A percentile compares a stretch with the other conserved stretches of the same genome.
Evolutionary conservation across 1,284 basidiomycete genomes (phyloP).

Genomic region (Hemileia vastatrix): DNA sequence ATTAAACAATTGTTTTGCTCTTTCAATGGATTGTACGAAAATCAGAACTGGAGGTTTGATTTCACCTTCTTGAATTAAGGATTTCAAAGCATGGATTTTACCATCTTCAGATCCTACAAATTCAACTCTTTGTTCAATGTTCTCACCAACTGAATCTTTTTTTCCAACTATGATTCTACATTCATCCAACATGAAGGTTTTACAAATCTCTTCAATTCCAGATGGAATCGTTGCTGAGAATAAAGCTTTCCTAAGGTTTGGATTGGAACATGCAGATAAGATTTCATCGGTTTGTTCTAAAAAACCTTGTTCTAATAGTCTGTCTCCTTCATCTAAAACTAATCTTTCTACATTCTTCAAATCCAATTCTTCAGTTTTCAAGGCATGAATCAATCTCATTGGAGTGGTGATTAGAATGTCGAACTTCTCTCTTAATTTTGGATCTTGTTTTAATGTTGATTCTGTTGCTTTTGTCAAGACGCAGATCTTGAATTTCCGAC

Average conservation of each 20-base stretch:
- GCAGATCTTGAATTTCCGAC: not conserved
- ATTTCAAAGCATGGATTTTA: conserved; percentile 75
- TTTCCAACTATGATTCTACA: conserved; percentile 64
- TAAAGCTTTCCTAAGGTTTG: conserved; percentile 85
- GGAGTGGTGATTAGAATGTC: conserved; percentile 75
- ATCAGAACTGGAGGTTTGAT: conserved; percentile 82
- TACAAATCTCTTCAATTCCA: conserved; percentile 73
- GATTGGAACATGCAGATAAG: conserved; percentile 67
- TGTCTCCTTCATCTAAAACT: conserved; percentile 72
- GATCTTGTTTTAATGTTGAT: not conserved
- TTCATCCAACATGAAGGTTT: conserved; percentile 63
- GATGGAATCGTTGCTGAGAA: conserved; percentile 92
- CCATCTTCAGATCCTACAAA: conserved; percentile 89
- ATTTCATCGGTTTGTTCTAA: conserved; percentile 80
- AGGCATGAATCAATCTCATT: conserved; percentile 60
- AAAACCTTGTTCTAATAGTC: conserved; percentile 77
- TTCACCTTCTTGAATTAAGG: conserved; percentile 66
- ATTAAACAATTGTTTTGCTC: conserved; percentile 79
- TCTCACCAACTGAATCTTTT: conserved; percentile 63
- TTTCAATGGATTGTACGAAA: conserved; percentile 84
- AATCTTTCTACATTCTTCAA: conserved; percentile 51
- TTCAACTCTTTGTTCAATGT: conserved; percentile 73
- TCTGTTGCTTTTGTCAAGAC: not conserved
- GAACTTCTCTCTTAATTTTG: conserved; percentile 28
- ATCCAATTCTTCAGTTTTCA: conserved; percentile 59